Conservation (phyloP, 495 filamentous ascomycete species). For the Ascodesmis nigricans region DNA sequence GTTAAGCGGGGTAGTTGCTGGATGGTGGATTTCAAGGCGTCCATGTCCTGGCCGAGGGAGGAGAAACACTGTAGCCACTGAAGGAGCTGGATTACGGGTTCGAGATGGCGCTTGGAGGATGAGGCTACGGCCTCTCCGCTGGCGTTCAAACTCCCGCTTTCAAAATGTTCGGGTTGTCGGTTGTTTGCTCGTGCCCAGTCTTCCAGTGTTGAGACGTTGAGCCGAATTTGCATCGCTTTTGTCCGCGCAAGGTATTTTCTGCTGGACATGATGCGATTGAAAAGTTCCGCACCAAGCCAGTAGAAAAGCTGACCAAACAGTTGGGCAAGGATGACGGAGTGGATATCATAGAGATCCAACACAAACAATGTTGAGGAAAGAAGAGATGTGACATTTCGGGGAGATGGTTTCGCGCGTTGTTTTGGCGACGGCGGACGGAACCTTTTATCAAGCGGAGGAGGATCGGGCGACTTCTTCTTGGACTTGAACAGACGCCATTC, state of each 20-base stretch:
- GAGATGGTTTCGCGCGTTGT: slow-evolving; percentile 70
- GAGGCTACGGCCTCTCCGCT: slow-evolving; percentile 74
- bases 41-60: slow-evolving; percentile 76
- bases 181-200: slow-evolving; percentile 93
- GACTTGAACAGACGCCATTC: slow-evolving; percentile 93
- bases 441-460: slow-evolving; percentile 69
- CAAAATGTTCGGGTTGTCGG: slow-evolving; percentile 83
- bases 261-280: slow-evolving; percentile 94
- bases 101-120: slow-evolving; percentile 58
- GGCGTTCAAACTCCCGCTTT: slow-evolving; percentile 68
- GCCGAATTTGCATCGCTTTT: slow-evolving; percentile 98
- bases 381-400: slow-evolving; percentile 89
- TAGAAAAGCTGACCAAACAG: slow-evolving; percentile 84
- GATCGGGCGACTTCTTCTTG: slow-evolving; percentile 64
- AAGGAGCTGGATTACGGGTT: slow-evolving; percentile 77
- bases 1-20: slow-evolving; percentile 68
- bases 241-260: slow-evolving; percentile 86
- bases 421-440: slow-evolving; percentile 90
- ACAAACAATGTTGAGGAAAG: slow-evolving; percentile 94
- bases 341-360: slow-evolving; percentile 91
- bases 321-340: slow-evolving; percentile 87
- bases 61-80: slow-evolving; percentile 98
- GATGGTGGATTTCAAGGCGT: slow-evolving; percentile 62
- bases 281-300: slow-evolving; percentile 90
- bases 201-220: slow-evolving; percentile 89